phyloP scores from a whole-genome alignment of 2,329 filamentous ascomycete genomes.

The Beauveria sp. region DNA sequence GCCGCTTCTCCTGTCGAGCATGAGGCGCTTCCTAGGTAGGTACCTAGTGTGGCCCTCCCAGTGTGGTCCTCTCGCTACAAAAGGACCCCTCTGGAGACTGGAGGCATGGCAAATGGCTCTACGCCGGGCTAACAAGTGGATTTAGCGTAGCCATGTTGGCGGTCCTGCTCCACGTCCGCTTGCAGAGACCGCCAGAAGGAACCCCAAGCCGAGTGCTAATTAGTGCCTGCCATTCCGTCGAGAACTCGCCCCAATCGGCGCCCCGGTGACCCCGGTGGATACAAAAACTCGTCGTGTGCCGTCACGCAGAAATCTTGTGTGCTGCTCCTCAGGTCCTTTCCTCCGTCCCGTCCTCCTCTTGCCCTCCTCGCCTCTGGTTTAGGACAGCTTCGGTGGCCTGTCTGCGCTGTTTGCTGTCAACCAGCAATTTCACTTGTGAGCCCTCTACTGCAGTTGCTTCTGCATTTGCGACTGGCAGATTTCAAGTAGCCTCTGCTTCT shows the following conservation, averaged over 20 bases:
- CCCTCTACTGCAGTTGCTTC: slow-evolving; percentile 1
- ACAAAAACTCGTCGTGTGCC: slow-evolving; percentile 11
- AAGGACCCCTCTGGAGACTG: not conserved
- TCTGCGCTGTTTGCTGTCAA: not conserved
- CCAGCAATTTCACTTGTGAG: slow-evolving; percentile 8
- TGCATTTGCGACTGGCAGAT: not conserved
- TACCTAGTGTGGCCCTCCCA: not conserved
- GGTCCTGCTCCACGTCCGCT: slow-evolving; percentile 3
- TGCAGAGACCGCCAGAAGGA: not conserved
- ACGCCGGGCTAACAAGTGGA: not conserved
- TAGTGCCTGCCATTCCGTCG: not conserved
- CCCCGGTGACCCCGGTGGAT: slow-evolving; percentile 11
- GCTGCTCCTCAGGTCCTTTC: slow-evolving; percentile 5
- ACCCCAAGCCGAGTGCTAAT: not conserved
- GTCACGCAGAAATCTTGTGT: slow-evolving; percentile 1
- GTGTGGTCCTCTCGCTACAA: not conserved
- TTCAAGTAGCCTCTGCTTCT: not conserved
- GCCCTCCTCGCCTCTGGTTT: not conserved
- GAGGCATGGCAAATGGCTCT: not conserved
- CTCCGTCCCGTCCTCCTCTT: not conserved
- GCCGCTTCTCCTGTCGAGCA: too few species aligned
- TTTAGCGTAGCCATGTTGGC: slow-evolving; percentile 4
- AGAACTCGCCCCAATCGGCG: not conserved
- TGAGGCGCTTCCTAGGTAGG: not conserved
- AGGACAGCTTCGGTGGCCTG: not conserved